These are phyloP conservation scores for Clohesyomyces aquaticus DNA, from an alignment of 495 filamentous ascomycete genomes.

Conservation along the genomic window DNA sequence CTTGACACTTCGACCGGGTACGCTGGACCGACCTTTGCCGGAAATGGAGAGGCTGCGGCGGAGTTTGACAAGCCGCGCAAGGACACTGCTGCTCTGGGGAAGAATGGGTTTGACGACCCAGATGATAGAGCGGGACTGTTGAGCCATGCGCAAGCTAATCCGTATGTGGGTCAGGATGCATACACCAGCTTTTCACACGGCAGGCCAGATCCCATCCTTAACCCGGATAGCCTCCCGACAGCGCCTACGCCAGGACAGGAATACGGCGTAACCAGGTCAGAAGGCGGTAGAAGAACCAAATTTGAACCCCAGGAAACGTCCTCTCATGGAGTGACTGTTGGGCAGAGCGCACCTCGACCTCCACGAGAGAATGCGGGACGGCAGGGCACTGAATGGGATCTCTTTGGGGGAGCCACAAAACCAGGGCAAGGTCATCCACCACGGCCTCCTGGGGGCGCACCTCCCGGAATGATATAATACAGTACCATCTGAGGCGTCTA, in stretches of 20 bases:
- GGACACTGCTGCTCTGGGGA: slow-evolving; percentile 1
- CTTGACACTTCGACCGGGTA: slow-evolving; percentile 18
- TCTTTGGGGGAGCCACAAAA: slow-evolving; percentile 12
- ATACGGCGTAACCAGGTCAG: slow-evolving; percentile 26
- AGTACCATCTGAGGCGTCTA: background rate
- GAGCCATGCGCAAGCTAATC: slow-evolving; percentile 34
- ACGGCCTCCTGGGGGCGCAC: background rate
- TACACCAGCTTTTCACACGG: background rate
- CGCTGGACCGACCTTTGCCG: slow-evolving; percentile 20
- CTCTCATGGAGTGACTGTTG: slow-evolving; percentile 5
- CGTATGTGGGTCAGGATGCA: slow-evolving; percentile 25
- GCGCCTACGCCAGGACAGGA: slow-evolving; percentile 28
- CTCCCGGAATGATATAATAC: background rate
- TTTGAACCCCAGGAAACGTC: slow-evolving; percentile 25
- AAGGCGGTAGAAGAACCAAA: background rate
- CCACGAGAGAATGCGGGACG: background rate
- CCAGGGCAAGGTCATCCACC: no score
- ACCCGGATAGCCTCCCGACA: slow-evolving; percentile 27
- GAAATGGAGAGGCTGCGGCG: slow-evolving; percentile 20
- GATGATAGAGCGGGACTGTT: slow-evolving; percentile 32
- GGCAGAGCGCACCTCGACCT: background rate
- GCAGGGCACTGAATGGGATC: slow-evolving; percentile 17
- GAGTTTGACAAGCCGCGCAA: background rate
- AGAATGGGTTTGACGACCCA: slow-evolving; percentile 31
- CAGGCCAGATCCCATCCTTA: slow-evolving; percentile 3